Base-by-base conservation (phyloP, 352 stramenopile species). In the Phytophthora fragariae region DNA sequence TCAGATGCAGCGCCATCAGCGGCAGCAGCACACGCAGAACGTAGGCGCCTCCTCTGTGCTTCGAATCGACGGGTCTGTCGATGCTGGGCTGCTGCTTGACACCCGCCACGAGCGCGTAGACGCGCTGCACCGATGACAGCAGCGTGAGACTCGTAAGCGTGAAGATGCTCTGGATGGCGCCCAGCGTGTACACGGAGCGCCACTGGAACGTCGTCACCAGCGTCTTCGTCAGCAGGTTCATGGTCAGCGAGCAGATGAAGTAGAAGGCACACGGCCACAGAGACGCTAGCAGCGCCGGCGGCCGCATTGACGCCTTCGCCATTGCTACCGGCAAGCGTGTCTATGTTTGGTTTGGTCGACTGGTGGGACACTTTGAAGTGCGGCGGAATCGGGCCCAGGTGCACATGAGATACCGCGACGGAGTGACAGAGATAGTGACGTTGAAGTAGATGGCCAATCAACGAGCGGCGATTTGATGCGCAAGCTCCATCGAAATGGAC, bases 211-310 rank as follows among this genome's bases (percentile, higher is more conserved):
- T 79, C 53, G 86, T 90, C 66, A 93, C 57, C 29, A 93, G 72
- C 59, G 80, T 77, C 71, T 93, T 93, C 37, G 86, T 91, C 57
- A 93, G 83, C 72, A 93, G 82, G 68, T 92, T 93, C 86, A 93
- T 93, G 37, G 76, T 70, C 54, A 92, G 83, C 12, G 86, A 89
- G 72, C 84, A 92, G 29, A 75, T 50, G 31, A 93, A 82, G 72
- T 93, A 93, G 62, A 85, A 82, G 29, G 73, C 76, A 58, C 86
- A 93, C 12, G 86, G 86, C 83, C 84, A 91, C 21, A 92, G 68
- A 62, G 82, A 79, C 17, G 39, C 63, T 29, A 76, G 46, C 53
- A 84, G 33, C 52, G 56, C 54, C 57, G 35, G 10, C 46, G 55
- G 37, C 10, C 17, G 21, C 2, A 27, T 17, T 0, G 53, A 56